Conservation (phyloP, 2,329 filamentous ascomycete species). For the Colletotrichum costaricense region DNA sequence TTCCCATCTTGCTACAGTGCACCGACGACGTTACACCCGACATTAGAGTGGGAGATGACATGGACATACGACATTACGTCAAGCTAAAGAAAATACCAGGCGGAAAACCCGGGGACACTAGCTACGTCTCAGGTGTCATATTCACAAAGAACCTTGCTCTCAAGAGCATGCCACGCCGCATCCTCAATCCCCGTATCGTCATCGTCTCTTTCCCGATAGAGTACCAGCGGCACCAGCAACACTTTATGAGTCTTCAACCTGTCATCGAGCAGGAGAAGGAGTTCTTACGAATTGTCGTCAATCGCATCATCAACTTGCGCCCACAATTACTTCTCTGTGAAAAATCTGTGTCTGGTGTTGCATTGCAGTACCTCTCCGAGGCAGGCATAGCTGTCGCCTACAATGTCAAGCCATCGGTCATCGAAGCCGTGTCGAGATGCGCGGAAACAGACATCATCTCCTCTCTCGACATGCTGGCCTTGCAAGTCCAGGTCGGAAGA, state of each 20-base stretch:
- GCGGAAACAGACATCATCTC: conserved; percentile 93
- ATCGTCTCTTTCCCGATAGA: conserved; percentile 96
- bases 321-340: conserved; percentile 92
- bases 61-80: conserved; percentile 97
- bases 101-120: conserved; percentile 88
- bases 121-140: conserved; percentile 96
- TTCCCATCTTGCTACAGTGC: conserved; percentile 90
- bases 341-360: conserved; percentile 90
- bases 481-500: conserved; percentile 80
- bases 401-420: conserved; percentile 95
- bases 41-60: conserved; percentile 89
- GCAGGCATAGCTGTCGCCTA: conserved; percentile 93
- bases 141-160: conserved; percentile 97
- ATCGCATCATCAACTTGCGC: conserved; percentile 85
- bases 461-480: conserved; percentile 90
- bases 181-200: conserved; percentile 85
- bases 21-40: conserved; percentile 96
- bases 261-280: conserved; percentile 97
- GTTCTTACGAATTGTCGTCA: conserved; percentile 90
- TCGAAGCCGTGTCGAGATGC: conserved; percentile 93
- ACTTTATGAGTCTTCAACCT: conserved; percentile 98
- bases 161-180: conserved; percentile 94
- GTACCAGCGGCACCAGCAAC: conserved; percentile 87
- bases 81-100: conserved; percentile 97
- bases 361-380: conserved; percentile 87